Evolutionary conservation across 768 basidiomycete species (phyloP), one percentile per base, ranked within the genome.

Genomic region (Hemileccinum rubropunctum): DNA sequence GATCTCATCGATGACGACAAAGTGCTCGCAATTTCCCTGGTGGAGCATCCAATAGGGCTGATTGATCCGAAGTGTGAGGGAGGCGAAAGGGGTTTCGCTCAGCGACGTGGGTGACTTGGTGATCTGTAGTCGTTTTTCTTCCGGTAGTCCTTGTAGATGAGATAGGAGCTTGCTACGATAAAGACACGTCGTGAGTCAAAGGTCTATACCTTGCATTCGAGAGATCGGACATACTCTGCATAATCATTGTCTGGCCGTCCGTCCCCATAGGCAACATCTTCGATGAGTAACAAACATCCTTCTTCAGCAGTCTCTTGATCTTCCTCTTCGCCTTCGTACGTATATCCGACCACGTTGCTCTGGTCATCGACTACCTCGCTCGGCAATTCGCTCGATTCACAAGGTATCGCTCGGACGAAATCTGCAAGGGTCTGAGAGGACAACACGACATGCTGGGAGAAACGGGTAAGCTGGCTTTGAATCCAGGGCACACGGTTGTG

Each of bases 31-130:
- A 58, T 81, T 85, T 30, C 90, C 91, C 47, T 78, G 77, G 59
- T 93, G 91, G 15, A 91, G 71, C 47, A 92, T 70, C 82, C 86
- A 90, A 56, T 93, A 92, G 1, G 91, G 91, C 58, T 86, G 76
- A 56, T 88, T 79, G 33, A 89, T 64, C 28, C 83, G 77, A 18
- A 91, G 65, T 4, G 73, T 68, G 20, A 92, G 75, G 1, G 81
- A 76, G 1, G 72, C 65, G 35, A 91, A 69, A 9, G 62, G 47
- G 8, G 80, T 80, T 47, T 81, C 73, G 46, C 70, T 60, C 60
- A 84, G 71, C 4, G 76, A 58, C 9, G 67, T 72, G 4, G 71
- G 46, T 13, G 72, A 78, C 58, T 73, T 78, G 48, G 50, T 66
- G 15, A 76, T 65, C 20, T 39, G 46, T 37, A 40, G 52, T 34